Evolutionary conservation across 495 filamentous ascomycete species (phyloP).

Genomic region (Talaromyces borbonicus): DNA sequence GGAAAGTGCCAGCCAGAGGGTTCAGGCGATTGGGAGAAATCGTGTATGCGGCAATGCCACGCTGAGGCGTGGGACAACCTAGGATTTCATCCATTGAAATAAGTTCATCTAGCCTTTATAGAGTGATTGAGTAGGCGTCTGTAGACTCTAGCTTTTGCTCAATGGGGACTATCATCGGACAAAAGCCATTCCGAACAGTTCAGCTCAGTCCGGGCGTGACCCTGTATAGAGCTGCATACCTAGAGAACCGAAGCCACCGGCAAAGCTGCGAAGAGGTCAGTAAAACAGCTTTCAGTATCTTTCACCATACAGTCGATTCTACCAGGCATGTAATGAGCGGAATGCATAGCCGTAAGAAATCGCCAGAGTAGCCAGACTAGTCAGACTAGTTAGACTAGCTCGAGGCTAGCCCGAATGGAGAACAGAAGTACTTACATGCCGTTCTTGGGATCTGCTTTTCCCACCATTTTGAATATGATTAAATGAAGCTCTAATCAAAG

Average conservation of each 20-base stretch:
- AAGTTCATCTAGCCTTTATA: background rate
- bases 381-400: background rate
- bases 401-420: background rate
- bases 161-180: too few relatives aligned
- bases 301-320: too few relatives aligned
- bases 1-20: constrained; percentile 49
- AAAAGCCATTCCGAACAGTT: too few relatives aligned
- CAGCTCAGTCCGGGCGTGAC: too few relatives aligned
- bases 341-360: too few relatives aligned
- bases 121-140: background rate
- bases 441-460: constrained; percentile 50
- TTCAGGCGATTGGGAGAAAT: constrained; percentile 56
- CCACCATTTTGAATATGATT: constrained; percentile 52
- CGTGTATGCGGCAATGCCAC: constrained; percentile 51
- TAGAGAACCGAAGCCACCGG: background rate
- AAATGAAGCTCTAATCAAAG: background rate
- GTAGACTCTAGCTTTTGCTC: too few relatives aligned
- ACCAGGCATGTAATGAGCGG: too few relatives aligned
- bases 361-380: too few relatives aligned
- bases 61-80: constrained; percentile 47
- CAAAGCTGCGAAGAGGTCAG: background rate
- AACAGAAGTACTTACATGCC: constrained; percentile 52
- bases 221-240: background rate
- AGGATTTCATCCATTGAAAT: constrained; percentile 4
- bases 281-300: background rate